Conservation (phyloP, 164 flowering plant species). For the Cinnamomum chago region DNA sequence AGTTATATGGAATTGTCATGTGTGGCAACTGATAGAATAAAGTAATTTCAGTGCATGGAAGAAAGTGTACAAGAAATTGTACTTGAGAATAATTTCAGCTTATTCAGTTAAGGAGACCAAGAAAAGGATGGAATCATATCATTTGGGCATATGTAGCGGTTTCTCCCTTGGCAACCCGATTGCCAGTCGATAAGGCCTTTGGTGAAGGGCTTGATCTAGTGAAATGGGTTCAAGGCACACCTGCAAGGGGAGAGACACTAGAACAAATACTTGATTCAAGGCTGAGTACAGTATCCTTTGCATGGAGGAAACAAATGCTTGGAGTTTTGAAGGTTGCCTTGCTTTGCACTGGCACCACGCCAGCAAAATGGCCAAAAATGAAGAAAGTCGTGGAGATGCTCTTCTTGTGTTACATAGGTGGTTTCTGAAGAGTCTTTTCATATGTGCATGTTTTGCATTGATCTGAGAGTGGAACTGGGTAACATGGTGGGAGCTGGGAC, state of each 20-base stretch:
- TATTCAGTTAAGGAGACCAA: too few relatives aligned
- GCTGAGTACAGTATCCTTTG: constrained; percentile 90
- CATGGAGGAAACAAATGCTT: constrained; percentile 95
- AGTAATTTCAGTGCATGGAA: too few relatives aligned
- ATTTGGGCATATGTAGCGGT: too few relatives aligned
- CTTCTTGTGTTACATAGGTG: background rate
- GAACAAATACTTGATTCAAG: constrained; percentile 90
- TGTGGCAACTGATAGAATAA: too few relatives aligned
- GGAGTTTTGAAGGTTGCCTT: constrained; percentile 85
- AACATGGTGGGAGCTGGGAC: constrained; percentile 22
- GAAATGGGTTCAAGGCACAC: constrained; percentile 95
- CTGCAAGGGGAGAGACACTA: constrained; percentile 82
- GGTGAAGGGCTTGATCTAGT: constrained; percentile 97
- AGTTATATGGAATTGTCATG: too few relatives aligned
- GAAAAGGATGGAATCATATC: too few relatives aligned
- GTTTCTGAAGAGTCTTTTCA: background rate
- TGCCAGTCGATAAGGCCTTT: constrained; percentile 86
- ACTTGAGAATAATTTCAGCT: too few relatives aligned
- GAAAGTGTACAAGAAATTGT: too few relatives aligned
- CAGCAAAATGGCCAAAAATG: constrained; percentile 94
- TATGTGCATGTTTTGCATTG: background rate
- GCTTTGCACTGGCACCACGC: constrained; percentile 81
- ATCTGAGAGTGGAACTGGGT: background rate
- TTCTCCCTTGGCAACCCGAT: too few relatives aligned
- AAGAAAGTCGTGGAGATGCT: constrained; percentile 95